phyloP scores from a whole-genome alignment of 2,329 filamentous ascomycete genomes.

The Colletotrichum eleusines region DNA sequence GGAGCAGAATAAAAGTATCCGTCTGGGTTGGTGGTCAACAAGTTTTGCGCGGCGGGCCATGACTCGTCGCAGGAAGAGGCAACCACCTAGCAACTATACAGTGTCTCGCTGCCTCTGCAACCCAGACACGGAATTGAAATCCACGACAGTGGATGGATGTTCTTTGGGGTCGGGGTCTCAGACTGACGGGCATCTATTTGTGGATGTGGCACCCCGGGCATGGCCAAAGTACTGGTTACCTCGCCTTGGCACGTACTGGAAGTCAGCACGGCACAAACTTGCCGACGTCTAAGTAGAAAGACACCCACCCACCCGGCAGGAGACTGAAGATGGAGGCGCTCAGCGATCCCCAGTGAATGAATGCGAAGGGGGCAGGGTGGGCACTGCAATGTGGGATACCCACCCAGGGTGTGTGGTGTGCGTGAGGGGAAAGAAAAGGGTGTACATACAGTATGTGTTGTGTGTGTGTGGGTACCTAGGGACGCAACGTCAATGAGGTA shows the following conservation, averaged over 20 bases:
- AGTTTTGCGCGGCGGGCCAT: conserved; percentile 32
- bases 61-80: conserved; percentile 33
- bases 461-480: conserved; percentile 4
- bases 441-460: too few species aligned
- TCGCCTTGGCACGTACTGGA: background rate
- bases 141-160: conserved; percentile 2
- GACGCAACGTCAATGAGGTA: conserved; percentile 32
- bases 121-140: conserved; percentile 8
- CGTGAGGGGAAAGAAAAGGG: background rate
- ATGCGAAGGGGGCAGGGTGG: background rate
- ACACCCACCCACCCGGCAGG: conserved; percentile 8
- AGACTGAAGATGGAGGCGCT: conserved; percentile 15
- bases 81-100: too few species aligned
- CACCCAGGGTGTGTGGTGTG: background rate
- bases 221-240: background rate
- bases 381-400: background rate
- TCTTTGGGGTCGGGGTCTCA: background rate
- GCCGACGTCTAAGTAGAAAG: background rate
- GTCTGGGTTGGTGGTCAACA: conserved; percentile 5
- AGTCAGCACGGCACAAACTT: background rate
- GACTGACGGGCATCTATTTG: conserved; percentile 15
- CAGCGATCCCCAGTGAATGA: conserved; percentile 22
- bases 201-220: background rate
- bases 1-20: background rate
- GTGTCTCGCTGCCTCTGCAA: background rate